Evolutionary conservation across 768 basidiomycete species (phyloP), one percentile per base, ranked within the genome.

Genomic region (Tubosaeta sp.): DNA sequence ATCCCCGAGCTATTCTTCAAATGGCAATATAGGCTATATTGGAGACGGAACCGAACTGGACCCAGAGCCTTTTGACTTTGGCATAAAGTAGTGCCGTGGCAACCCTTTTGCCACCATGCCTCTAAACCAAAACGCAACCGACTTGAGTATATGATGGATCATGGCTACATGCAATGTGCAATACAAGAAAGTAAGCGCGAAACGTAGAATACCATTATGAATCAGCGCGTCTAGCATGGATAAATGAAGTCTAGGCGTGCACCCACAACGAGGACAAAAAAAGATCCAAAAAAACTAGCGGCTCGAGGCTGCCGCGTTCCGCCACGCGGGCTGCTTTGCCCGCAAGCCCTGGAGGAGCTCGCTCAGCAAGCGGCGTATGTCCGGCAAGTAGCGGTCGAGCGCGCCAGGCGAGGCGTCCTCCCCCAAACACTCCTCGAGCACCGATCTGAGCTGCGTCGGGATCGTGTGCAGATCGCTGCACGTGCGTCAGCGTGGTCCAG

Each of bases 391-490:
- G 6, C 36, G 46, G 14, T 47, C 46, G 13, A 47, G 22, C 19
- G 46, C 46, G 19, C 19, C 25, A 18, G 19, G 19, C 22, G 46
- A 47, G 1, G 76, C 62, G 5, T 61, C 57, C 46, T 78, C 76
- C 22, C 74, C 76, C 16, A 77, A 70, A 49, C 74, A 73, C n/a
- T 64, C 64, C 48, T 77, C 76, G 30, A 77, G 70, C 18, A 64
- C 68, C 3, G 58, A 39, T 29, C 76, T 72, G 3, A 77, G 66
- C 24, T 68, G 66, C 9, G 63, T 56, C 7, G 74, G 72, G 34
- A 74, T 66, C n/a, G 64, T 53, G 50, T 65, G 69, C 6, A 77
- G 59, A 39, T 77, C 75, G 51, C 75, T 76, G 54, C 27, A 4
- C 27, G 27, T 27, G 27, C n/a, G 45, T 46, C 45, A 47, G 18